Evolutionary conservation across 2,329 filamentous ascomycete genomes (phyloP).

Genomic region (Fusarium sp.): DNA sequence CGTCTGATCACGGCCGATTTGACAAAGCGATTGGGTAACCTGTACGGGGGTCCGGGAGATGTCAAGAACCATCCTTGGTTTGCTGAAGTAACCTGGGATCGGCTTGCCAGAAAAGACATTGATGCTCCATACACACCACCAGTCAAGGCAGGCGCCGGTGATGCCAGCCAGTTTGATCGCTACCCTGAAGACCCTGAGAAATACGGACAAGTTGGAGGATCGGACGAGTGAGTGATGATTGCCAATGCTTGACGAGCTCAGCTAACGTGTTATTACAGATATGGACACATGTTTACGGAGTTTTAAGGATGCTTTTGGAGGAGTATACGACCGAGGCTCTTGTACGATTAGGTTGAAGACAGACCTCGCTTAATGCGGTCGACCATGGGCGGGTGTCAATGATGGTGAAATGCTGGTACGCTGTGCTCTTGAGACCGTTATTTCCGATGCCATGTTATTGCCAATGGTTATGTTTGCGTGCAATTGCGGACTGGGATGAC

Average conservation of each 20-base stretch:
- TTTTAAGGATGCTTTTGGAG: constrained; percentile 62
- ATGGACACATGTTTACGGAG: constrained; percentile 79
- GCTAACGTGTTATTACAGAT: constrained; percentile 58
- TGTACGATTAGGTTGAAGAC: constrained; percentile 35
- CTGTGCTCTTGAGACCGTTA: constrained; percentile 11
- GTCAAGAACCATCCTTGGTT: constrained; percentile 98
- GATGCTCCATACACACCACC: constrained; percentile 98
- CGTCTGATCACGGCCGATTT: constrained; percentile 94
- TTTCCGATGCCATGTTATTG: constrained; percentile 1
- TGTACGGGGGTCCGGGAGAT: constrained; percentile 89
- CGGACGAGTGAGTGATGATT: constrained; percentile 78
- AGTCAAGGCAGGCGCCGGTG: constrained; percentile 90
- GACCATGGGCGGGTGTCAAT: constrained; percentile 16
- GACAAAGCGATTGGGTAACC: constrained; percentile 93
- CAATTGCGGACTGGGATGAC: constrained; percentile 8
- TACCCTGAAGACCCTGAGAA: constrained; percentile 97
- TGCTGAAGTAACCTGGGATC: constrained; percentile 96
- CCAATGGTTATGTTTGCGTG: constrained; percentile 11
- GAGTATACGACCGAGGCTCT: constrained; percentile 26
- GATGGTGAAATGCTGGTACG: constrained; percentile 12
- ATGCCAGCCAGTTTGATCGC: constrained; percentile 97
- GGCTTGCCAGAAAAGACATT: constrained; percentile 93
- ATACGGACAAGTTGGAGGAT: constrained; percentile 77
- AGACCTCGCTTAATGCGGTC: constrained; percentile 19
- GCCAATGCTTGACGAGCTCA: not conserved